Conservation (phyloP, 345 rosid genomes). For the Bruguiera gymnorhiza region DNA sequence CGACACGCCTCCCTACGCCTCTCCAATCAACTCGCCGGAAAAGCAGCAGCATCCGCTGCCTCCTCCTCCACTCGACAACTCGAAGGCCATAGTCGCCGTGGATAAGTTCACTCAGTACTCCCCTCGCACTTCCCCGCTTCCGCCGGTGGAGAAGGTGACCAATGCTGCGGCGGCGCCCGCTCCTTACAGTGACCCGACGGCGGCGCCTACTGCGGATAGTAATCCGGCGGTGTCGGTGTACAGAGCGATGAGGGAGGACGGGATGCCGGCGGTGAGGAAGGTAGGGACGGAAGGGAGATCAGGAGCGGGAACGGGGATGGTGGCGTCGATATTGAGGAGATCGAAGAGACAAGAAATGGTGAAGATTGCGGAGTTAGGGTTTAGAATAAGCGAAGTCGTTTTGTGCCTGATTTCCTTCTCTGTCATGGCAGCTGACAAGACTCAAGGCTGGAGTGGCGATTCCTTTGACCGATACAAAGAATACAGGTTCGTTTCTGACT, state of each 20-base stretch:
- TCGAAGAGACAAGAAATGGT: conserved; percentile 36
- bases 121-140: conserved; percentile 35
- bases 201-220: too few relatives aligned
- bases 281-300: conserved; percentile 28
- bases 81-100: conserved; percentile 50
- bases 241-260: conserved; percentile 43
- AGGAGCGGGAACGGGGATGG: conserved; percentile 17
- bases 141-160: conserved; percentile 24
- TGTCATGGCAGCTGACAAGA: conserved; percentile 93
- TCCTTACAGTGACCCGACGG: too few relatives aligned
- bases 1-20: conserved; percentile 47
- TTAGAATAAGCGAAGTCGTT: conserved; percentile 58
- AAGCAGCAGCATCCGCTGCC: conserved; percentile 21
- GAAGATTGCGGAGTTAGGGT: conserved; percentile 51
- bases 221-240: conserved; percentile 32
- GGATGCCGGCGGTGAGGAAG: conserved; percentile 25
- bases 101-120: conserved; percentile 50
- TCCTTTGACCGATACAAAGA: conserved; percentile 91
- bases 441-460: conserved; percentile 98
- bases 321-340: conserved; percentile 31
- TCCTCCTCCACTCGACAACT: conserved; percentile 25
- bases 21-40: conserved; percentile 57
- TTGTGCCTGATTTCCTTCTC: conserved; percentile 89
- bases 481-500: conserved; percentile 49
- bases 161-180: conserved; percentile 24